Conservation (phyloP, 306 rosid species). For the Inga laurina region DNA sequence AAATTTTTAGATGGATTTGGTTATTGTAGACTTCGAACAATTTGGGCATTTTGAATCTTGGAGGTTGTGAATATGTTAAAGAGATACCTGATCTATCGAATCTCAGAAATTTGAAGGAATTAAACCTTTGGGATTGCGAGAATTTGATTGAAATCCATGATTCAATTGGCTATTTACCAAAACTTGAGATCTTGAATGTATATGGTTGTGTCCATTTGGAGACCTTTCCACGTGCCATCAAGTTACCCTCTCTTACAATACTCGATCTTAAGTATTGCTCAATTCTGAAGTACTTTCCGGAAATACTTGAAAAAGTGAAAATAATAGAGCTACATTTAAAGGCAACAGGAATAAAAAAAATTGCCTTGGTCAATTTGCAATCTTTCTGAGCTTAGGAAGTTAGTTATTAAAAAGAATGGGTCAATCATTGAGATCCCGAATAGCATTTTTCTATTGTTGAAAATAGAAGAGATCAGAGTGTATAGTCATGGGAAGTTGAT, state of each 20-base stretch:
- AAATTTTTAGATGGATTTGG: background rate
- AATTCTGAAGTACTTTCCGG: background rate
- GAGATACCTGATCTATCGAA: background rate
- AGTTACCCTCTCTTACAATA: background rate
- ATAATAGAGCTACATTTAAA: fast-evolving
- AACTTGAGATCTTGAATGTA: background rate
- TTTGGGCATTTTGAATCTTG: background rate
- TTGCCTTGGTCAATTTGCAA: background rate
- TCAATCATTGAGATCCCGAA: no score
- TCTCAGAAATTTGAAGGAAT: background rate
- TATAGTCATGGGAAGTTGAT: fast-evolving
- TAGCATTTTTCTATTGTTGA: no score
- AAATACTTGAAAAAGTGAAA: no score
- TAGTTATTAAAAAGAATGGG: no score
- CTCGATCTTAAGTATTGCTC: background rate
- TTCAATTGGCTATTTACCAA: background rate
- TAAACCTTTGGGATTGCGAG: background rate
- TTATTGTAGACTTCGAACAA: background rate
- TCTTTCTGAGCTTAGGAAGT: background rate
- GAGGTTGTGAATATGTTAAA: background rate
- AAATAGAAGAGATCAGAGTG: no score
- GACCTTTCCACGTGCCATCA: background rate
- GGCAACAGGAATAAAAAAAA: background rate
- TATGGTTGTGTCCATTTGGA: background rate
- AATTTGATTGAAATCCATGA: background rate